Evolutionary conservation across 2,329 filamentous ascomycete species (phyloP).

Genomic region (Botrytis aclada): DNA sequence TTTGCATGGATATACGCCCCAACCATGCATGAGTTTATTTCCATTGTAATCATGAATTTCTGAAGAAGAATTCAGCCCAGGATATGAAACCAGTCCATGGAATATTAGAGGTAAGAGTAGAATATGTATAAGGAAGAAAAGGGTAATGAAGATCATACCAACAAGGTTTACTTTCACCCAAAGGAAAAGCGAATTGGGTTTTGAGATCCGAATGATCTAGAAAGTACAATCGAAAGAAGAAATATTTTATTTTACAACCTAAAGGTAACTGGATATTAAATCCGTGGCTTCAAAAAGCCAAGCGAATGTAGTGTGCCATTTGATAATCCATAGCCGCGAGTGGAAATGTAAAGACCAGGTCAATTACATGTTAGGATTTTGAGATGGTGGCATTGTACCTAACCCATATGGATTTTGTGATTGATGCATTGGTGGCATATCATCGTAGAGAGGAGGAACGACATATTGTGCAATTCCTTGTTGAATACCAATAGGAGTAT

Average conservation of each 20-base stretch:
- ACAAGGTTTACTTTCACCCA: not conserved
- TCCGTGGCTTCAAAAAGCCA: not conserved
- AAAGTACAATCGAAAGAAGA: not conserved
- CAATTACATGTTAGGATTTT: conserved; percentile 5
- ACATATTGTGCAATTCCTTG: conserved; percentile 53
- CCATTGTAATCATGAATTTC: not conserved
- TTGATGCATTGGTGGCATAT: not conserved
- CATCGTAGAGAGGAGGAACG: not conserved
- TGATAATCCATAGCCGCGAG: not conserved
- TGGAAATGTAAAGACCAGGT: not conserved
- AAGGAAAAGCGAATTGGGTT: not conserved
- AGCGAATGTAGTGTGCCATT: not conserved
- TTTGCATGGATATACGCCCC: not conserved
- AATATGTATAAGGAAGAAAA: conserved; percentile 1
- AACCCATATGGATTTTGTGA: conserved; percentile 15
- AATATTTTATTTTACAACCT: not conserved
- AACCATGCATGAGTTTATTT: not conserved
- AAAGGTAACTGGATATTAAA: not conserved
- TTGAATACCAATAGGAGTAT: conserved; percentile 87
- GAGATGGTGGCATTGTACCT: not conserved
- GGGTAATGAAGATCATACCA: not conserved
- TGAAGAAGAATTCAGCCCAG: not conserved
- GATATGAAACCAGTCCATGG: not conserved
- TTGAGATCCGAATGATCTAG: not conserved
- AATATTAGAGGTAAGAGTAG: not conserved